These are phyloP conservation scores for Tripterygium wilfordii DNA, from an alignment of 177 flowering plant species.

Conservation along the genomic window DNA sequence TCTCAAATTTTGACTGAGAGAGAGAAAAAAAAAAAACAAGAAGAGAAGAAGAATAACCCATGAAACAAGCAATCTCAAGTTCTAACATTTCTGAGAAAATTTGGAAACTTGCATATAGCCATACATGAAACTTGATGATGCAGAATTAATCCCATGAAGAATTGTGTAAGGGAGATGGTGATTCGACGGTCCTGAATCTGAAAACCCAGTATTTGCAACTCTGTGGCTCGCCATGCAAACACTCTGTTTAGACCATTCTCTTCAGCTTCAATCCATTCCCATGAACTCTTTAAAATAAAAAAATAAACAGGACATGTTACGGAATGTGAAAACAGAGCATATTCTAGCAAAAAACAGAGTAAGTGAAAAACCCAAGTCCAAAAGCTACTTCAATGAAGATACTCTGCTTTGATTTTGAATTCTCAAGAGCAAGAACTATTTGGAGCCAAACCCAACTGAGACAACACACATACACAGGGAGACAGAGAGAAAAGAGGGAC, in stretches of 20 bases:
- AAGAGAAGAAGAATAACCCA: neutral
- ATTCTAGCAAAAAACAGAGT: too few species aligned
- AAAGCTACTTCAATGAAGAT: too few species aligned
- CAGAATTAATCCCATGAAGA: conserved; percentile 44
- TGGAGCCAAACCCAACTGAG: conserved; percentile 5
- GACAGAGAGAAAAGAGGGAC: conserved; percentile 9
- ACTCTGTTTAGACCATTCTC: conserved; percentile 28
- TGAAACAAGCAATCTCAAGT: neutral
- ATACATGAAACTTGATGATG: conserved; percentile 57
- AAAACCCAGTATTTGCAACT: conserved; percentile 54
- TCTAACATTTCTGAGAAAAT: too few species aligned
- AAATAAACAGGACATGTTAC: conserved; percentile 1
- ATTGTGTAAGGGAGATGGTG: conserved; percentile 55
- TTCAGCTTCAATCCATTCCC: too few species aligned
- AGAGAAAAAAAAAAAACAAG: too few species aligned
- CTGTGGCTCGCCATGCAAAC: conserved; percentile 78
- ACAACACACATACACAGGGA: too few species aligned
- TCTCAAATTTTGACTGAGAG: too few species aligned
- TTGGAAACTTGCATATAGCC: neutral
- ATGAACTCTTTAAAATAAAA: conserved; percentile 6
- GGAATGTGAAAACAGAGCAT: too few species aligned
- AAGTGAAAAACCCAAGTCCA: too few species aligned
- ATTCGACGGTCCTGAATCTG: conserved; percentile 61
- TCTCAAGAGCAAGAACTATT: neutral
- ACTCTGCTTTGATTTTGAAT: conserved; percentile 12